Conservation (phyloP, 306 rosid genomes). For the Malus sylvestris region DNA sequence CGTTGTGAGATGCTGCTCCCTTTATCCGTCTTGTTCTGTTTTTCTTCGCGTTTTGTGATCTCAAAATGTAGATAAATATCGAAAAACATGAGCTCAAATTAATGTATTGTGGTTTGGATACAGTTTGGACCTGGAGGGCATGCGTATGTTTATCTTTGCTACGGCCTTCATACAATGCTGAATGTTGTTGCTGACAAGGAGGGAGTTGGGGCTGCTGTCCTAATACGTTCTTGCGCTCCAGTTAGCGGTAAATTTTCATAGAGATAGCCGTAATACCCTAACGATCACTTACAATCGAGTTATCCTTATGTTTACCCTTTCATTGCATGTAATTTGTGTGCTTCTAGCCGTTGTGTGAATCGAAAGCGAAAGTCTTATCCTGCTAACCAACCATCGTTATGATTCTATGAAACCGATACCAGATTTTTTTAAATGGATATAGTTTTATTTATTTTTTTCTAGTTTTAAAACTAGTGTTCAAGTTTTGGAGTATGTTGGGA, state of each 20-base stretch:
- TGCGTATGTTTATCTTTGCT: slow-evolving; percentile 64
- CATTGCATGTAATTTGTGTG: neutral
- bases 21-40: neutral
- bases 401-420: neutral
- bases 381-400: neutral
- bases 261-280: neutral
- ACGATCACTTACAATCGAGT: neutral
- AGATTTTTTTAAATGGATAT: neutral
- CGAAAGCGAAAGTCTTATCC: neutral
- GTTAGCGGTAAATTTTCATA: slow-evolving; percentile 43
- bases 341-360: neutral
- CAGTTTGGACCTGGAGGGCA: slow-evolving; percentile 94
- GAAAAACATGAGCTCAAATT: neutral
- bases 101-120: slow-evolving; percentile 4
- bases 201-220: slow-evolving; percentile 79
- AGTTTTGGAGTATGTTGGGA: neutral
- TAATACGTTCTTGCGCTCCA: slow-evolving; percentile 94
- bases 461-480: neutral
- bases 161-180: too few relatives aligned
- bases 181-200: slow-evolving; percentile 57
- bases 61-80: neutral
- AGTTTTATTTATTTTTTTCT: neutral
- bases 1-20: slow-evolving; percentile 45
- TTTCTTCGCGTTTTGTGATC: neutral
- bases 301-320: neutral